Evolutionary conservation across 1,284 basidiomycete species (phyloP).

Genomic region (Cryptococcus hybrid): DNA sequence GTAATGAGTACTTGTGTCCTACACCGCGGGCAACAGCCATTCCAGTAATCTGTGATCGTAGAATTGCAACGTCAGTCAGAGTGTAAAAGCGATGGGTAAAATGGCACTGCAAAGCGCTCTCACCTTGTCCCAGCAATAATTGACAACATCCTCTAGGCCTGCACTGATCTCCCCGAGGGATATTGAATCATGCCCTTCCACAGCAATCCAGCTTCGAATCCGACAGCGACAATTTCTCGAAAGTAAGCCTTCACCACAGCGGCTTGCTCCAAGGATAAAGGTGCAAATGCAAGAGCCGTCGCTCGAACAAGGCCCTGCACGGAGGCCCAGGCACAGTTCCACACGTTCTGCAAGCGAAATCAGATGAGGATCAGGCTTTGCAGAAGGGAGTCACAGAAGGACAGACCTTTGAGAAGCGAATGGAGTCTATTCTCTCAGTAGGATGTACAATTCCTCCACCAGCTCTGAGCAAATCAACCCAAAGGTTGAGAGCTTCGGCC

Average conservation of each 20-base stretch:
- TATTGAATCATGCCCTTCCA: conserved; percentile 34
- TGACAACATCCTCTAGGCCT: conserved; percentile 18
- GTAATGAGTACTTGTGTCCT: conserved; percentile 42
- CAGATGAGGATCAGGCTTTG: background rate
- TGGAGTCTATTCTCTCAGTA: conserved; percentile 29
- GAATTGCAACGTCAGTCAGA: background rate
- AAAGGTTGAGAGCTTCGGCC: conserved; percentile 22
- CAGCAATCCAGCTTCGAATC: conserved; percentile 37
- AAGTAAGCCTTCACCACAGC: conserved; percentile 16
- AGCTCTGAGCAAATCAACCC: conserved; percentile 18
- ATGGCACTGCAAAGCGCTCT: background rate
- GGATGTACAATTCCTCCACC: conserved; percentile 23
- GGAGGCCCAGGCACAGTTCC: conserved; percentile 42
- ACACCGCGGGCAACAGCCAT: conserved; percentile 12
- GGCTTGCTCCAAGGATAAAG: conserved; percentile 20
- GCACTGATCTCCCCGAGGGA: conserved; percentile 20
- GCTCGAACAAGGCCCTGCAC: conserved; percentile 40
- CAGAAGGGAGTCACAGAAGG: background rate
- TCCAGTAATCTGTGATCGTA: conserved; percentile 4
- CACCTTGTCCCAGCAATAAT: conserved; percentile 23
- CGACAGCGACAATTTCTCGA: conserved; percentile 35
- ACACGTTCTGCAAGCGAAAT: conserved; percentile 36
- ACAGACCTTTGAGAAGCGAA: conserved; percentile 36
- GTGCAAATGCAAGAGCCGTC: conserved; percentile 25
- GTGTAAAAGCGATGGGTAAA: background rate